Base-by-base conservation (phyloP, 192 early-diverging fungal genomes). In the Linnemannia elongata region DNA sequence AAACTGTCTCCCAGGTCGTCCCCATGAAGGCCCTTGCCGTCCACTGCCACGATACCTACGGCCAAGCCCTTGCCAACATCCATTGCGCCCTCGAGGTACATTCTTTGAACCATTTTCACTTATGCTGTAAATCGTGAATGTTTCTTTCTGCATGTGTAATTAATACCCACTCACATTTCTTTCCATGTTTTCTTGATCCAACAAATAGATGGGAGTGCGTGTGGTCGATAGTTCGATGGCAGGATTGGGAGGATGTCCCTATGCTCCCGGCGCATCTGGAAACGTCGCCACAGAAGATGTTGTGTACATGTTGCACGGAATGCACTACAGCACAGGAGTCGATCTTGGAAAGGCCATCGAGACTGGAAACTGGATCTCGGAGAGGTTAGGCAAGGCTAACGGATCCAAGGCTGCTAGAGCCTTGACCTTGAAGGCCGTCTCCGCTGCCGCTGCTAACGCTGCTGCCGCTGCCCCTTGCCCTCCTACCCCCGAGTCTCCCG, bases 211-310 rank as follows among this genome's bases (percentile, higher is more conserved):
- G 72, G 98, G 97, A 7, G 91, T 99, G 54, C 94, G 97, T n/a
- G 95, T 96, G 0, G 96, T 99, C 24, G 98, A 99, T 85, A 95
- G 95, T 68, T 98, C 97, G 0, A 94, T 98, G 39, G 95, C 97
- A 20, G 98, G 98, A 24, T 49, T 89, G 91, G 94, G 97, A 41
- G 98, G 98, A 35, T 99, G 98, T 78, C 98, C 98, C 18, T 99
- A 97, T 91, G 97, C 97, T 3, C 94, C 94, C 77, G 98, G 98
- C 18, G 98, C 98, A 10, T 97, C 95, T 20, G 98, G 98, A 27
- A 99, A 99, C 88, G 98, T 99, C 1, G 95, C 96, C 9, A 97
- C 97, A 0, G 98, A 99, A 88, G 97, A 98, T 82, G 97, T 99
- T 4, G 95, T 98, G 3, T 97, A 98, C 81, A 94, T 97, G 93